Conservation (phyloP, 768 basidiomycete genomes). For the Hirschioporus abietinus region DNA sequence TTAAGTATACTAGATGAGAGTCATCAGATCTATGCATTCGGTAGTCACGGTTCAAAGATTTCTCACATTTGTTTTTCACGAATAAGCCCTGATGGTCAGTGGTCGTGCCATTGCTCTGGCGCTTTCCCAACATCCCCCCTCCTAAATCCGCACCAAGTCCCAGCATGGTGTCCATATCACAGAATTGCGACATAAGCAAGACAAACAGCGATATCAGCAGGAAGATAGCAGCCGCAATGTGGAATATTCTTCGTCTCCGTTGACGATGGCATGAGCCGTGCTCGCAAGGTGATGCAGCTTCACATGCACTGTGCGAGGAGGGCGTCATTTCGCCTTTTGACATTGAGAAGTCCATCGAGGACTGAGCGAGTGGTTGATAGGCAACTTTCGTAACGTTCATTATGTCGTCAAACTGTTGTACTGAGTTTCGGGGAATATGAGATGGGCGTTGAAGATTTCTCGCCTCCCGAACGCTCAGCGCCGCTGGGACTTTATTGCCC, state of each 20-base stretch:
- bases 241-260: neutral
- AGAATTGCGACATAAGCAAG: neutral
- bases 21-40: neutral
- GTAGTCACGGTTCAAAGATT: neutral
- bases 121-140: neutral
- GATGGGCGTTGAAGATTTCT: neutral
- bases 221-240: neutral
- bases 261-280: neutral
- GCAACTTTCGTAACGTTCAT: neutral
- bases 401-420: neutral
- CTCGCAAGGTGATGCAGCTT: neutral
- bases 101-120: neutral
- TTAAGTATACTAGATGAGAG: slow-evolving; percentile 46
- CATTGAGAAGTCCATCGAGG: neutral
- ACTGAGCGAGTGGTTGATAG: neutral
- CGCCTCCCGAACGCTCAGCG: neutral
- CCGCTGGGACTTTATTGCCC: neutral
- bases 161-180: neutral
- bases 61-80: slow-evolving; percentile 16
- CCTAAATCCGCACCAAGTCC: neutral
- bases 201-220: neutral
- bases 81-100: slow-evolving; percentile 7
- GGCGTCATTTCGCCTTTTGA: neutral
- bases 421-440: neutral
- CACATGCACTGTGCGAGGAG: neutral